phyloP scores from a whole-genome alignment of 176 grass and related monocot genomes.

The Rhynchospora tenuis region DNA sequence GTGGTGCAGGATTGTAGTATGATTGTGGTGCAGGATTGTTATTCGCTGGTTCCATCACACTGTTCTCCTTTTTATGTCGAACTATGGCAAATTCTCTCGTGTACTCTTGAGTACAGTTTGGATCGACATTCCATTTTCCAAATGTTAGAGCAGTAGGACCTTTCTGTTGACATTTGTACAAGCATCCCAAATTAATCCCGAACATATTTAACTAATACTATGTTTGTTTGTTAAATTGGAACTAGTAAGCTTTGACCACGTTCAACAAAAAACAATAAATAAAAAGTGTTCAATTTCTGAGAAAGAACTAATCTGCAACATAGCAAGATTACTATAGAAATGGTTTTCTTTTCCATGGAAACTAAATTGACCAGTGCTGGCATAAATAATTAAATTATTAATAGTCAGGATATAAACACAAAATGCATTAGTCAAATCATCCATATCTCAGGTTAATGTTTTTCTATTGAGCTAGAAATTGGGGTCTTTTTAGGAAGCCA shows the following conservation, averaged over 20 bases:
- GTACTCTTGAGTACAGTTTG: conserved; percentile 6
- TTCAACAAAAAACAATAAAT: no score
- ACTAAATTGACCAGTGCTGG: not conserved
- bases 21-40: not conserved
- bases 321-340: not conserved
- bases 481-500: not conserved
- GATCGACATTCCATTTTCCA: conserved; percentile 15
- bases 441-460: no score
- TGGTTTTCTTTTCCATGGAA: not conserved
- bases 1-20: not conserved
- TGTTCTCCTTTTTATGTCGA: not conserved
- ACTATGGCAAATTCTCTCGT: not conserved
- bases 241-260: not conserved
- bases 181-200: not conserved
- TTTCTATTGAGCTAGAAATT: not conserved
- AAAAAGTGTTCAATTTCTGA: not conserved
- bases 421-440: no score
- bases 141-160: not conserved
- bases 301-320: not conserved
- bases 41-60: no score
- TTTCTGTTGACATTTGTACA: conserved; percentile 4
- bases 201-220: not conserved
- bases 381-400: no score
- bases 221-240: not conserved
- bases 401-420: no score